phyloP scores from a whole-genome alignment of 306 rosid genomes.

The Glycyrrhiza uralensis region DNA sequence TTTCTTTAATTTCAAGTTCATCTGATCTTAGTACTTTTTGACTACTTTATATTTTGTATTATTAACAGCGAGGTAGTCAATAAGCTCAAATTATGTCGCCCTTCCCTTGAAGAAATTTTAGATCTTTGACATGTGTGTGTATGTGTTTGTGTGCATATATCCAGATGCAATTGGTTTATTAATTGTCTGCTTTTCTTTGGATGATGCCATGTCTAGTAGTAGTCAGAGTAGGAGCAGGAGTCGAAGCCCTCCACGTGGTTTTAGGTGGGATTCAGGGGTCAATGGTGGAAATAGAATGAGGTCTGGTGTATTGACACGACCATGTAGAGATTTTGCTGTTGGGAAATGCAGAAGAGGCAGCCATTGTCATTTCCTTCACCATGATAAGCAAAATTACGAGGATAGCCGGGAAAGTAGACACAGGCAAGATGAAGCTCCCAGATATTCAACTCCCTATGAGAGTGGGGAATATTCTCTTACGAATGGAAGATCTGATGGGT shows the following conservation, averaged over 20 bases:
- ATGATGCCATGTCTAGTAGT: constrained; percentile 28
- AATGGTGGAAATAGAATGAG: constrained; percentile 60
- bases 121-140: constrained; percentile 26
- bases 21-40: neutral
- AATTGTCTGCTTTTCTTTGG: constrained; percentile 21
- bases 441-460: constrained; percentile 47
- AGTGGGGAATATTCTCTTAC: constrained; percentile 49
- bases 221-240: constrained; percentile 34
- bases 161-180: constrained; percentile 27
- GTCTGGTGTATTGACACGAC: constrained; percentile 42
- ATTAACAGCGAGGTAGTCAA: neutral
- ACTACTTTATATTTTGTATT: neutral
- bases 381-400: constrained; percentile 50
- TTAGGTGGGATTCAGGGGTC: constrained; percentile 55
- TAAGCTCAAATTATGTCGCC: neutral
- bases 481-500: constrained; percentile 55
- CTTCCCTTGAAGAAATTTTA: neutral
- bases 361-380: constrained; percentile 71
- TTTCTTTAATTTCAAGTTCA: neutral
- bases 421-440: constrained; percentile 54
- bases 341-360: constrained; percentile 88
- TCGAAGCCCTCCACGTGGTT: constrained; percentile 40
- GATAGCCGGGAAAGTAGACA: constrained; percentile 69
- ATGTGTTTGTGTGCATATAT: constrained; percentile 21
- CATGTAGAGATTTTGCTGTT: constrained; percentile 70